These are phyloP conservation scores for Aulographum hederae DNA, from an alignment of 2,329 filamentous ascomycete species.

Conservation along the genomic window DNA sequence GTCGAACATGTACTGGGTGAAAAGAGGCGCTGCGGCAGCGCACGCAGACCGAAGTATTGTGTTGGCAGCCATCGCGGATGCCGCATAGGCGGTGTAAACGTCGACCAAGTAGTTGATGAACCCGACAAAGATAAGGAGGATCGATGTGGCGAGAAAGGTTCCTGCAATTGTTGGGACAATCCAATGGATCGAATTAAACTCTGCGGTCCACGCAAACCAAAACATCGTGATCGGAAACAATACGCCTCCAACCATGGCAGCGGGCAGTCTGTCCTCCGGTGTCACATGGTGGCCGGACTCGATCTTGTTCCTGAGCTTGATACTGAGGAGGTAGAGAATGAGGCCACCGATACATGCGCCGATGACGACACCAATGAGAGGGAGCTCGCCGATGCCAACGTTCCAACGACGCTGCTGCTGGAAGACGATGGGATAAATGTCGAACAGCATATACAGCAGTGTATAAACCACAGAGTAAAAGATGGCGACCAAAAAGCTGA, in stretches of 20 bases:
- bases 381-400: constrained; percentile 39
- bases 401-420: constrained; percentile 40
- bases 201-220: constrained; percentile 51
- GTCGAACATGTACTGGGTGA: constrained; percentile 45
- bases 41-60: constrained; percentile 63
- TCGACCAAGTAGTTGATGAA: constrained; percentile 32
- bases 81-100: constrained; percentile 53
- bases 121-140: constrained; percentile 47
- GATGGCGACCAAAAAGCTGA: constrained; percentile 43
- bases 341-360: no score
- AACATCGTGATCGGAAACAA: constrained; percentile 46
- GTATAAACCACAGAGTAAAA: constrained; percentile 45
- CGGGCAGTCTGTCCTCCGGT: constrained; percentile 46
- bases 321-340: constrained; percentile 34
- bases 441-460: constrained; percentile 30
- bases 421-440: constrained; percentile 41
- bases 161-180: constrained; percentile 30
- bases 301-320: constrained; percentile 12
- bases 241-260: constrained; percentile 42
- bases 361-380: constrained; percentile 50
- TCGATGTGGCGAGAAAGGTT: constrained; percentile 37
- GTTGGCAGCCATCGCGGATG: constrained; percentile 58
- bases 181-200: constrained; percentile 39
- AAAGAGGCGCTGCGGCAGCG: constrained; percentile 65
- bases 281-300: background rate